Percentiles rank a stretch among this genome's conserved stretches.
These are phyloP conservation scores for Crotalaria pallida DNA, from an alignment of 306 rosid species.

Conservation along the genomic window DNA sequence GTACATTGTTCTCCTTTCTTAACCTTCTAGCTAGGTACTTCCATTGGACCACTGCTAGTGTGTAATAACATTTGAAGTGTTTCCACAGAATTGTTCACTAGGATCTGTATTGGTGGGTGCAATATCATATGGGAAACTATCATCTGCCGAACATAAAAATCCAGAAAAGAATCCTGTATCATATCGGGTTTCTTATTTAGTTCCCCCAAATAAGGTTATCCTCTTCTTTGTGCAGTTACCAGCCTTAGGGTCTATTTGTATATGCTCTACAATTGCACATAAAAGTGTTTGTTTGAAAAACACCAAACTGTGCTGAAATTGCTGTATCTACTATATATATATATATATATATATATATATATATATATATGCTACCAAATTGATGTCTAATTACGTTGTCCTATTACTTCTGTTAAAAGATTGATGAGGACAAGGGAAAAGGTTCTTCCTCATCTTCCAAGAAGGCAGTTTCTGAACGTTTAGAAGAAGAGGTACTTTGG, in stretches of 20 bases:
- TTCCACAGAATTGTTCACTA: slow-evolving; percentile 56
- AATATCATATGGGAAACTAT: slow-evolving; percentile 78
- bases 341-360: background rate
- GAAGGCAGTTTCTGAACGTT: slow-evolving; percentile 68
- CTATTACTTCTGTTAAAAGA: slow-evolving; percentile 36
- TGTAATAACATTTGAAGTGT: slow-evolving; percentile 11
- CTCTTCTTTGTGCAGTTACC: slow-evolving; percentile 14
- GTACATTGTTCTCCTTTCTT: slow-evolving; percentile 30
- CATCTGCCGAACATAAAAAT: slow-evolving; percentile 42
- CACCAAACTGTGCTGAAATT: background rate
- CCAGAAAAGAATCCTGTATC: slow-evolving; percentile 69
- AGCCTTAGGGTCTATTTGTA: background rate
- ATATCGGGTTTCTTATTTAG: slow-evolving; percentile 62
- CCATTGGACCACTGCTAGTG: background rate
- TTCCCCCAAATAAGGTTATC: slow-evolving; percentile 87
- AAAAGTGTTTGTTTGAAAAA: background rate
- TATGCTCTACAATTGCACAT: slow-evolving; percentile 1
- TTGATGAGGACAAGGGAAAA: slow-evolving; percentile 80
- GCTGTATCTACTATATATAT: slow-evolving; percentile 19
- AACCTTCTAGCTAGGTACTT: background rate
- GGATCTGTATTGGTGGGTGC: slow-evolving; percentile 86
- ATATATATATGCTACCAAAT: background rate
- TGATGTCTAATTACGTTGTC: slow-evolving; percentile 13
- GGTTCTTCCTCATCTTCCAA: slow-evolving; percentile 43
- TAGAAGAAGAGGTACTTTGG: slow-evolving; percentile 73